Base-by-base conservation (phyloP, 2,329 filamentous ascomycete genomes). In the Claviceps cyperi region DNA sequence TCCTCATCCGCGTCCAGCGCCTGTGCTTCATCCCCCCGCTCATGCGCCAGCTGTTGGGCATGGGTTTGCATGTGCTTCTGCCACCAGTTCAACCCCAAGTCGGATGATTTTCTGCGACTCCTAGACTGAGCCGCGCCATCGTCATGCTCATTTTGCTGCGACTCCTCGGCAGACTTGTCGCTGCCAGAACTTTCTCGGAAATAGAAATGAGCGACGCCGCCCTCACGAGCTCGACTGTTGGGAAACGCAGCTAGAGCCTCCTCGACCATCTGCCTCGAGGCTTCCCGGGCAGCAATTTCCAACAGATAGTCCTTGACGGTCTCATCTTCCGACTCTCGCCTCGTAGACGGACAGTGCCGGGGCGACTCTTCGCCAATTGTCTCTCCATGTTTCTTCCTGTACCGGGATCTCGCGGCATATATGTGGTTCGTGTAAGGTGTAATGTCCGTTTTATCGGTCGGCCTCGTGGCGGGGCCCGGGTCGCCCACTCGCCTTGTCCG, bases 51-150 rank as follows among this genome's bases (percentile, higher is more conserved):
- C 57, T 81, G 72, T 57, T 86, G 79, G 48, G 81, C 84, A 64
- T 91, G 84, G 57, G 82, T 77, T 57, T 86, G 84, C 84, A 92
- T 86, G 58, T 88, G 83, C 58, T 82, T 77, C 60, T 92, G 74
- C 61, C 88, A 87, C 81, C 85, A 91, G 48, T 75, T 74, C 58
- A 82, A 71, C 48, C 77, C 75, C 57, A 80, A 73, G 47, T 78
- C 76, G 2, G 79, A 82, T 45, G 79, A 80, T 59, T 81, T 79
- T 40, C 79, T 74, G 51, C 77, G 71, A 24, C 62, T 51, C 41
- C 67, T 64, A 47, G 63, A 53, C 50, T 58, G 56, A 43, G 51
- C 51, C 32, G 50, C 52, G 24, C 52, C 53, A 19, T 58, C 56
- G 24, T 60, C 56, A 14, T 59, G 56, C 28, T 32, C 28, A n/a